Conservation (phyloP, 257 asterid species). For the Capsicum pubescens region DNA sequence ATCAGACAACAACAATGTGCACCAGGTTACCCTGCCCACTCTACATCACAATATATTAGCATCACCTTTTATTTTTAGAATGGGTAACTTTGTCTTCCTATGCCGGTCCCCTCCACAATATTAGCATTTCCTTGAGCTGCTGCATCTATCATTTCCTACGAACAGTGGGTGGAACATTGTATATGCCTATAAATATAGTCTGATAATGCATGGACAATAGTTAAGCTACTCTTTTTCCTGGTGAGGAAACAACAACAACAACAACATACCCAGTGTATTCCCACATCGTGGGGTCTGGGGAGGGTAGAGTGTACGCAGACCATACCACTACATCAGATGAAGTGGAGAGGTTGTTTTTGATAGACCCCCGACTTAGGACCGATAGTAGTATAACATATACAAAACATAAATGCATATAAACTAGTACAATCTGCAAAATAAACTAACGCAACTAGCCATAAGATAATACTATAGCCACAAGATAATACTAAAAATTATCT, state of each 20-base stretch:
- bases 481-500: too few species aligned
- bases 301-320: background rate
- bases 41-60: background rate
- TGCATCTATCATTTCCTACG: background rate
- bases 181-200: background rate
- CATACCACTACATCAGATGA: background rate
- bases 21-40: background rate
- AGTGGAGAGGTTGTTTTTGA: too few species aligned
- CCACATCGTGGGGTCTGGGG: too few species aligned
- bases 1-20: background rate
- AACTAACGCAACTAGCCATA: too few species aligned
- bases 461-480: too few species aligned
- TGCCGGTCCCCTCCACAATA: background rate
- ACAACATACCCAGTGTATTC: too few species aligned
- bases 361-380: too few species aligned
- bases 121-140: background rate
- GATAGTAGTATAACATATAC: too few species aligned
- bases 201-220: background rate
- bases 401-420: too few species aligned
- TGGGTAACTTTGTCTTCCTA: too few species aligned
- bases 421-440: too few species aligned
- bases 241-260: background rate
- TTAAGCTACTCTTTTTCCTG: slow-evolving; percentile 15
- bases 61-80: background rate
- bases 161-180: background rate